phyloP scores from a whole-genome alignment of 2,329 filamentous ascomycete genomes.

The Chaetothyriales sp. region DNA sequence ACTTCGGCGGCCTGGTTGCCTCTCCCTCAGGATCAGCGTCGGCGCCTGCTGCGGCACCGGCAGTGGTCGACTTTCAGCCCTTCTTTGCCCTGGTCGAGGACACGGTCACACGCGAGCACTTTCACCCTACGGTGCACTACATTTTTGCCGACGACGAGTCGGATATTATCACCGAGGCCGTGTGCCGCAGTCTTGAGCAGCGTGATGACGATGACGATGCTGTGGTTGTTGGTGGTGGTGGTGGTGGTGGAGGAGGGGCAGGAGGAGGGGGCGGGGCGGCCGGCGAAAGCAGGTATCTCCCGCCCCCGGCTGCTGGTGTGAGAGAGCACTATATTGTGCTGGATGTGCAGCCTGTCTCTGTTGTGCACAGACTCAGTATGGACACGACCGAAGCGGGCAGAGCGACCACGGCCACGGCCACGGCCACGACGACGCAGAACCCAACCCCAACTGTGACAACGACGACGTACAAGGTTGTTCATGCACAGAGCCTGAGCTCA shows the following conservation, averaged over 20 bases:
- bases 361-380: conserved; percentile 15
- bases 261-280: conserved; percentile 10
- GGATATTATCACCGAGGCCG: conserved; percentile 55
- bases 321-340: conserved; percentile 43
- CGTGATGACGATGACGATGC: neutral
- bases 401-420: conserved; percentile 35
- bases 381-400: conserved; percentile 19
- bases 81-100: conserved; percentile 81
- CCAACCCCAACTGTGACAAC: conserved; percentile 27
- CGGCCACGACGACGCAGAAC: conserved; percentile 23
- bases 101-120: conserved; percentile 52
- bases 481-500: conserved; percentile 56
- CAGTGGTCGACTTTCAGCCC: conserved; percentile 44
- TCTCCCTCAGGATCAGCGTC: neutral
- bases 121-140: conserved; percentile 80
- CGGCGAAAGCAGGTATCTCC: conserved; percentile 21
- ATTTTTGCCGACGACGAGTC: conserved; percentile 86
- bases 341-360: conserved; percentile 32
- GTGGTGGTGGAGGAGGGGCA: conserved; percentile 15
- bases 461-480: conserved; percentile 38
- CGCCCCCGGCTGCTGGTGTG: conserved; percentile 31
- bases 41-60: neutral
- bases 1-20: neutral
- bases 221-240: neutral
- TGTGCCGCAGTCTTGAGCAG: conserved; percentile 38